These are phyloP conservation scores for Blastomyces percursus DNA, from an alignment of 2,329 filamentous ascomycete species.

Conservation along the genomic window DNA sequence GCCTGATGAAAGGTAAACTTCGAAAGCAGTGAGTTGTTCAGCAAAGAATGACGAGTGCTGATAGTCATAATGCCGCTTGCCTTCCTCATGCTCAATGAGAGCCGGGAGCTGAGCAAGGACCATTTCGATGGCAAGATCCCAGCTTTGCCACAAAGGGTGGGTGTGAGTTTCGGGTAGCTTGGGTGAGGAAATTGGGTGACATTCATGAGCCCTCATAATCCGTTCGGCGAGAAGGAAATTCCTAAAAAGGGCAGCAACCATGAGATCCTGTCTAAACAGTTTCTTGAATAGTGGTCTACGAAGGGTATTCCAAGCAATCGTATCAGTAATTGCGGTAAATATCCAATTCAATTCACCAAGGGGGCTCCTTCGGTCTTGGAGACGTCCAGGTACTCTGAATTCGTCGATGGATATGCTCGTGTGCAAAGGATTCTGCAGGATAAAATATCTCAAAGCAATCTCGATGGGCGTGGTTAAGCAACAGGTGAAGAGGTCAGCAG, in stretches of 20 bases:
- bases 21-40: slow-evolving; percentile 92
- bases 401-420: slow-evolving; percentile 63
- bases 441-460: slow-evolving; percentile 93
- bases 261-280: slow-evolving; percentile 91
- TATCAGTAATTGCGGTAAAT: slow-evolving; percentile 97
- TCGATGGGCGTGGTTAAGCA: slow-evolving; percentile 96
- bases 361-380: slow-evolving; percentile 87
- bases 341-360: slow-evolving; percentile 98
- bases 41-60: slow-evolving; percentile 93
- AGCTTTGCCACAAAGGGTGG: slow-evolving; percentile 91
- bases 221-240: slow-evolving; percentile 92
- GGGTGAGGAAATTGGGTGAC: slow-evolving; percentile 84
- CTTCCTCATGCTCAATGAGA: slow-evolving; percentile 65
- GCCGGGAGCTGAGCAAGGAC: slow-evolving; percentile 80
- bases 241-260: slow-evolving; percentile 95
- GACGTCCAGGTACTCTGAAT: slow-evolving; percentile 77
- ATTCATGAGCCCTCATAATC: slow-evolving; percentile 93
- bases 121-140: slow-evolving; percentile 95
- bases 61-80: slow-evolving; percentile 72
- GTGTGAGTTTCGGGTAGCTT: slow-evolving; percentile 89
- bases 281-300: slow-evolving; percentile 88
- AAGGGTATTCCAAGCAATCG: slow-evolving; percentile 94
- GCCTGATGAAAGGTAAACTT: slow-evolving; percentile 80
- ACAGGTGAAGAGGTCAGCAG: slow-evolving; percentile 89
- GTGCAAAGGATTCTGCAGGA: slow-evolving; percentile 73